Percentiles rank a stretch among this genome's conserved stretches.
phyloP scores from a whole-genome alignment of 2,329 filamentous ascomycete genomes.

The Aureobasidium sp. region DNA sequence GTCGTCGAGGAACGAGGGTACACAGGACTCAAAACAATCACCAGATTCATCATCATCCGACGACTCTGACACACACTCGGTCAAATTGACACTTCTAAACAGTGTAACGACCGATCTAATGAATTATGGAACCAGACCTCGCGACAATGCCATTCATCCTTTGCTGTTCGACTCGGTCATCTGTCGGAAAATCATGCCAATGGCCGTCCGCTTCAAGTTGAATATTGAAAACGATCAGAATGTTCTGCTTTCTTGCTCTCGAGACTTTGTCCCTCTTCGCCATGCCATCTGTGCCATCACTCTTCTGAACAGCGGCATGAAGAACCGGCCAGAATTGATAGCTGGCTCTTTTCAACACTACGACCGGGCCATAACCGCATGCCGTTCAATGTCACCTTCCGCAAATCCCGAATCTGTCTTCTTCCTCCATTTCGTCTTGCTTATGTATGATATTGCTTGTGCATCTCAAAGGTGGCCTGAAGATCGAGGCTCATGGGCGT shows the following conservation, averaged over 20 bases:
- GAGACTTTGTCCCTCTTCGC: conserved; percentile 8
- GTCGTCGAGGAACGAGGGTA: neutral
- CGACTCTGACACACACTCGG: neutral
- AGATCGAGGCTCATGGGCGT: neutral
- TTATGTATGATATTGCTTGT: conserved; percentile 11
- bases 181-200: conserved; percentile 16
- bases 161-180: conserved; percentile 14
- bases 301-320: conserved; percentile 5
- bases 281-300: conserved; percentile 11
- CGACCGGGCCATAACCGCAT: conserved; percentile 12
- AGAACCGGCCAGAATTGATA: conserved; percentile 17
- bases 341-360: conserved; percentile 9
- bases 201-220: conserved; percentile 15
- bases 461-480: conserved; percentile 13
- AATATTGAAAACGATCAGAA: conserved; percentile 16
- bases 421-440: conserved; percentile 7
- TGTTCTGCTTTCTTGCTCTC: conserved; percentile 9
- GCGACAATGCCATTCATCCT: conserved; percentile 10
- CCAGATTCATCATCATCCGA: neutral
- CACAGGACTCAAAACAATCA: neutral
- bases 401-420: neutral
- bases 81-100: neutral
- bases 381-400: conserved; percentile 31
- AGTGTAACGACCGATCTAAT: neutral
- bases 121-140: conserved; percentile 6